Percentiles rank a stretch among this genome's conserved stretches.
Evolutionary conservation across 2,329 filamentous ascomycete genomes (phyloP).

Genomic region (Clarireedia hainanense): DNA sequence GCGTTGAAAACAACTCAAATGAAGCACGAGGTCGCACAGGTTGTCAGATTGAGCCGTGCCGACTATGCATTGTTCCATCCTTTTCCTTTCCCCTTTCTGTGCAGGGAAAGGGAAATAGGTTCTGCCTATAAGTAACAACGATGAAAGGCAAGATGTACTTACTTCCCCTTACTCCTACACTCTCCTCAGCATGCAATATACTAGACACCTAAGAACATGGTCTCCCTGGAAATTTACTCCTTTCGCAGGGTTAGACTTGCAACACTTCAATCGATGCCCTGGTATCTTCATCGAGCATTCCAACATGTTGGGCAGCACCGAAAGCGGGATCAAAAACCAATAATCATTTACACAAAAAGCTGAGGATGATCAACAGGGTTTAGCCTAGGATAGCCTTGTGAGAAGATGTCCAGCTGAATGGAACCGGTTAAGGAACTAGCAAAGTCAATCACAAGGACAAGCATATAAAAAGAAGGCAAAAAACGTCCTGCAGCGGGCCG

Average conservation of each 20-base stretch:
- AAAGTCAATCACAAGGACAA: neutral
- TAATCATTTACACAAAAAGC: neutral
- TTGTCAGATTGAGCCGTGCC: neutral
- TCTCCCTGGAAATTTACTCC: neutral
- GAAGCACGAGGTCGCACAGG: neutral
- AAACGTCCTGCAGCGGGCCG: constrained; percentile 27
- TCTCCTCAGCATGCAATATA: neutral
- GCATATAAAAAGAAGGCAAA: constrained; percentile 7
- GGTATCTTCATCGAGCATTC: no score
- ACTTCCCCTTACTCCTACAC: neutral
- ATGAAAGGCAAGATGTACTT: neutral
- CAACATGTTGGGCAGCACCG: neutral
- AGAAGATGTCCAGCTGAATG: constrained; percentile 4
- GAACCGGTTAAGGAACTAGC: neutral
- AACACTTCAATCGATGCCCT: no score
- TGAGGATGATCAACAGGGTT: neutral
- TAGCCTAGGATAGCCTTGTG: neutral
- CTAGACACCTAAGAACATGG: no score
- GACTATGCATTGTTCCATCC: constrained; percentile 2
- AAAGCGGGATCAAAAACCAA: neutral
- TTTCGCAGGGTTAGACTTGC: neutral
- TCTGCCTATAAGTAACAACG: neutral
- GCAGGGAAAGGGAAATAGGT: neutral
- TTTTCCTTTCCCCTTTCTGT: neutral
- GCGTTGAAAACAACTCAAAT: neutral